Conservation (phyloP, 2,329 filamentous ascomycete species). For the Aspergillus ustus region DNA sequence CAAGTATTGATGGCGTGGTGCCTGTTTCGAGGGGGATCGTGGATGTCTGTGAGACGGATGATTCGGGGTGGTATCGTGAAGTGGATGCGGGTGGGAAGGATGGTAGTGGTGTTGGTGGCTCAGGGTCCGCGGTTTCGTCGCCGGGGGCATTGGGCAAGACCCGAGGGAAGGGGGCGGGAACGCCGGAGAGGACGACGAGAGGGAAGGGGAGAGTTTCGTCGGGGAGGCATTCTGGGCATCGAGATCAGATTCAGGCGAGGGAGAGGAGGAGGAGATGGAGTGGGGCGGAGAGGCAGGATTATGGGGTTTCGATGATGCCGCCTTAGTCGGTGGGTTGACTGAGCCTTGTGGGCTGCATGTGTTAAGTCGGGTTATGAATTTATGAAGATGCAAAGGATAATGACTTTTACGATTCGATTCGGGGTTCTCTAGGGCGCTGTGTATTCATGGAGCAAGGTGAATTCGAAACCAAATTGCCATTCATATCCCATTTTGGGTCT, state of each 20-base stretch:
- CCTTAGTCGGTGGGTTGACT: neutral
- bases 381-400: conserved; percentile 1
- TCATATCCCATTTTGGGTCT: neutral
- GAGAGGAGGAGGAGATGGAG: conserved; percentile 29
- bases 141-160: conserved; percentile 8
- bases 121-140: conserved; percentile 15
- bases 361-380: neutral
- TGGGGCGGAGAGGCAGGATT: conserved; percentile 24
- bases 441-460: neutral
- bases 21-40: conserved; percentile 25
- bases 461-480: neutral
- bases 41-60: conserved; percentile 30
- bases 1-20: conserved; percentile 3
- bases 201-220: conserved; percentile 17
- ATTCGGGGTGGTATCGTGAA: conserved; percentile 27
- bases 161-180: conserved; percentile 19
- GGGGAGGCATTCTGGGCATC: conserved; percentile 6
- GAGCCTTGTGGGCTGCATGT: neutral
- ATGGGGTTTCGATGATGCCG: conserved; percentile 7
- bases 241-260: conserved; percentile 23
- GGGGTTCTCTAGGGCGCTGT: neutral
- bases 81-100: neutral
- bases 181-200: conserved; percentile 19
- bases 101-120: conserved; percentile 6
- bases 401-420: conserved; percentile 1